phyloP scores from a whole-genome alignment of 2,329 filamentous ascomycete species.

The Scopulariopsis brevicaulis region DNA sequence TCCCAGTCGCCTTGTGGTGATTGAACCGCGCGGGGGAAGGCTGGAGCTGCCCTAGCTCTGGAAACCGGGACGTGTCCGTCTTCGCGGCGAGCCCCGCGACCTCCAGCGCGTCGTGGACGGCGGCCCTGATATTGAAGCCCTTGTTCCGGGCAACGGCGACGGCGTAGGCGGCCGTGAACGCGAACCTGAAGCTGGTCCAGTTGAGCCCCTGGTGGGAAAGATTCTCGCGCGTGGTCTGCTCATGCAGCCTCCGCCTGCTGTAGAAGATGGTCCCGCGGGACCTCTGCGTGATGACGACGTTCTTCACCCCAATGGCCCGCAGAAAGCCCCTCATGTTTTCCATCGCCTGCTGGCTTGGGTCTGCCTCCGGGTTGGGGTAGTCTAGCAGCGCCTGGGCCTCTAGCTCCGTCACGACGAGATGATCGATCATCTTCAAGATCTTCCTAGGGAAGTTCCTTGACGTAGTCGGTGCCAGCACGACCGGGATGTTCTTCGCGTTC shows the following conservation, averaged over 20 bases:
- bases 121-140: neutral
- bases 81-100: too few species aligned
- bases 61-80: too few species aligned
- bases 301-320: constrained; percentile 50
- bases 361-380: too few species aligned
- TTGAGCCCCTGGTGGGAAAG: constrained; percentile 48
- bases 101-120: constrained; percentile 2
- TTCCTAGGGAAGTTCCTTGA: neutral
- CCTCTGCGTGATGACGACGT: constrained; percentile 58
- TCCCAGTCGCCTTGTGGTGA: too few species aligned
- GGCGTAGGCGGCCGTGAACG: constrained; percentile 61
- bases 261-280: constrained; percentile 44
- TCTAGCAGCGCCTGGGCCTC: neutral
- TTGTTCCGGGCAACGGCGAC: constrained; percentile 6
- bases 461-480: neutral
- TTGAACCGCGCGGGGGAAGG: too few species aligned
- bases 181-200: constrained; percentile 66
- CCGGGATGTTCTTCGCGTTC: neutral
- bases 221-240: constrained; percentile 29
- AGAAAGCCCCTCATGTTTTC: constrained; percentile 11
- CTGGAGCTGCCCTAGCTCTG: too few species aligned
- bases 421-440: neutral
- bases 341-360: neutral
- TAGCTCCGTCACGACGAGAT: neutral
- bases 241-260: constrained; percentile 23